Evolutionary conservation across 805 yeast species (phyloP), one percentile per base, ranked within the genome.

Genomic region (Helenozyma rhizophorensis): DNA sequence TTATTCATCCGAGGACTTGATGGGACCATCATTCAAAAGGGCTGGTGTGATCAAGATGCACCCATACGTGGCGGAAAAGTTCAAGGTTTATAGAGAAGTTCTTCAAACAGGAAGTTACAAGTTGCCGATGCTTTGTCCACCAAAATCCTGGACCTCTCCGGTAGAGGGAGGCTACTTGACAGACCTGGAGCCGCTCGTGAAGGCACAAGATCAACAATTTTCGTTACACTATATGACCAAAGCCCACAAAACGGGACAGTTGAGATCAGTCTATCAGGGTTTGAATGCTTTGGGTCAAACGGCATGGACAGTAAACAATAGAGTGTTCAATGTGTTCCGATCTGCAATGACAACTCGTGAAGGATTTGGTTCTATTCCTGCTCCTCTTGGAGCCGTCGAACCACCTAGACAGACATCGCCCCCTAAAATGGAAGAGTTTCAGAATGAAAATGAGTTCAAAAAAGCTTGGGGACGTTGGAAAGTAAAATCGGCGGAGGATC

Each of bases 81-180:
- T 43, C 30, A 27, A 21, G 4, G 19, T 28, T 13, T 39, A 37
- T 30, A 27, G 23, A 21, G 46, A 41, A 12, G 23, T 39, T 11
- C 34, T 43, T 14, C 39, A 27, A 15, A 11, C 41, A 4, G 40
- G 40, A 13, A 23, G 33, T 6, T 37, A 37, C 15, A 24, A 19
- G 21, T 37, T 65, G 5, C 72, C 72, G 1, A 65, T 67, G 71
- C 19, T 67, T 7, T 39, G 43, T 19, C 63, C 66, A 6, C 71
- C 72, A 1, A 50, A 50, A 33, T 45, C 47, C 7, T 65, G 71
- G 71, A 39, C 42, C 0, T 35, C 51, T 8, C 65, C 68, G 3
- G 34, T 21, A 1, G 36, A 40, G 5, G 72, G 72, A 1, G 72
- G 71, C 0, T 65, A 50, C 34, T 37, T 64, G 14, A 44, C 45